phyloP scores from a whole-genome alignment of 805 yeast species.

The Kazachstania bromeliacearum region DNA sequence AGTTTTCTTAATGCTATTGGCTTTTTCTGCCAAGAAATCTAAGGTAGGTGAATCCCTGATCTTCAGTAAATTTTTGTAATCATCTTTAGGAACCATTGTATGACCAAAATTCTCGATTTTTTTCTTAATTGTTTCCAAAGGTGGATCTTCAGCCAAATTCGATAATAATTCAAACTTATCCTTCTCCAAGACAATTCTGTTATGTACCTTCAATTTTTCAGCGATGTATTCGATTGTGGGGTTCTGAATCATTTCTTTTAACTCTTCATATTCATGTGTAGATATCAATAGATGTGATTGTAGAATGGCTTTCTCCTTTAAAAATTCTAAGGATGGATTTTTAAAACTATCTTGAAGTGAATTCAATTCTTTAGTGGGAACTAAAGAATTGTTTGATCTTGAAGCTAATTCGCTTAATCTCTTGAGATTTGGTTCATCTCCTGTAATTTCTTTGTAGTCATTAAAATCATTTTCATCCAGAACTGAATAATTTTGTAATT shows the following conservation, averaged over 20 bases:
- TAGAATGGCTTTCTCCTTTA: constrained; percentile 1
- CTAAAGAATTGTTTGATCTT: not conserved
- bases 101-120: constrained; percentile 13
- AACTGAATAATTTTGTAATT: constrained; percentile 1
- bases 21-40: constrained; percentile 1
- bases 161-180: constrained; percentile 1
- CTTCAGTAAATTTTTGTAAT: not conserved
- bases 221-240: constrained; percentile 9
- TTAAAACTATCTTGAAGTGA: constrained; percentile 10
- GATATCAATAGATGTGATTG: not conserved
- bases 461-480: not conserved
- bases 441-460: not conserved
- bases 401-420: not conserved
- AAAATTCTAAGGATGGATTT: constrained; percentile 4
- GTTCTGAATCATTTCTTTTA: constrained; percentile 8
- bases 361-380: constrained; percentile 3
- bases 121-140: constrained; percentile 16
- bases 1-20: not conserved
- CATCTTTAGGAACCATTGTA: not conserved
- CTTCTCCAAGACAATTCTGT: constrained; percentile 1
- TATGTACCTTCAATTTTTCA: constrained; percentile 4
- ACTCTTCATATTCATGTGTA: constrained; percentile 1
- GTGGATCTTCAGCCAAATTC: constrained; percentile 10
- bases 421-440: not conserved
- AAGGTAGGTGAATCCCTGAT: not conserved